Conservation (phyloP, 495 filamentous ascomycete genomes). For the Penicillium taxi region DNA sequence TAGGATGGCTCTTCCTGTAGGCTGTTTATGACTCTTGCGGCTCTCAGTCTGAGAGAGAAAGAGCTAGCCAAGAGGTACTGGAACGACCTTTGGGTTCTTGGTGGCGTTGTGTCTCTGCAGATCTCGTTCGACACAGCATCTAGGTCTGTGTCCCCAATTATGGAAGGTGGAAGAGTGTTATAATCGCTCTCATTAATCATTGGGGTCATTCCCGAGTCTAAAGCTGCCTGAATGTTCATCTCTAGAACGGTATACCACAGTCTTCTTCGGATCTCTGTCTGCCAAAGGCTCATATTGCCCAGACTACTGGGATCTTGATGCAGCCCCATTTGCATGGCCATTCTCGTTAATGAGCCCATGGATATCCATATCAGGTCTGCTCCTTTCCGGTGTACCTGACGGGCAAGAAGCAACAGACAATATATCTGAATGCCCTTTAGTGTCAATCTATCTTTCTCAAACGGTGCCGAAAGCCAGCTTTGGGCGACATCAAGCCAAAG, state of each 20-base stretch:
- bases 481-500: conserved; percentile 44
- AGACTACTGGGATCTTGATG: conserved; percentile 48
- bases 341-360: conserved; percentile 41
- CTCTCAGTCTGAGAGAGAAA: conserved; percentile 33
- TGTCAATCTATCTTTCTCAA: conserved; percentile 41
- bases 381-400: conserved; percentile 39
- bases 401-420: conserved; percentile 43
- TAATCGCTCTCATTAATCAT: conserved; percentile 43
- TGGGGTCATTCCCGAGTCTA: conserved; percentile 47
- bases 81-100: conserved; percentile 18
- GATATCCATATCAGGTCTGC: conserved; percentile 47
- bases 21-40: conserved; percentile 34
- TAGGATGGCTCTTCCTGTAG: conserved; percentile 40
- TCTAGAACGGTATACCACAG: conserved; percentile 55
- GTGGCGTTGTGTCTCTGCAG: neutral
- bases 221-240: conserved; percentile 41
- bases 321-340: conserved; percentile 47
- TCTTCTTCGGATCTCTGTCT: conserved; percentile 41
- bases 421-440: conserved; percentile 40
- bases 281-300: conserved; percentile 26
- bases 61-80: conserved; percentile 39
- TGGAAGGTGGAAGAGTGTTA: conserved; percentile 41
- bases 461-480: conserved; percentile 42
- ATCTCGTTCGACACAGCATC: neutral
- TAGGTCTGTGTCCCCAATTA: too few species aligned